phyloP scores from a whole-genome alignment of 345 rosid species.

The Eutrema yunnanense region DNA sequence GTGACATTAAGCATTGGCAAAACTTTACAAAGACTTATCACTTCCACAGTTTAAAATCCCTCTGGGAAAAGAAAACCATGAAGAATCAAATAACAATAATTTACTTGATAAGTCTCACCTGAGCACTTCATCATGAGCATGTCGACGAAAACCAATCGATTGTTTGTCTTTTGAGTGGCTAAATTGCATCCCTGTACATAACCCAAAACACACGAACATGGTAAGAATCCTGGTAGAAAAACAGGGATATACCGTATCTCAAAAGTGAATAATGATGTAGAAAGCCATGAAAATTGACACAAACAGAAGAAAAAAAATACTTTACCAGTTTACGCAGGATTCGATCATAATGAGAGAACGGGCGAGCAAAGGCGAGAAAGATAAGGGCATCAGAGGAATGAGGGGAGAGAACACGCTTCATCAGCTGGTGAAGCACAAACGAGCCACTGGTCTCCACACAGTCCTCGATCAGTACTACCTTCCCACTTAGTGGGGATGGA shows the following conservation, averaged over 20 bases:
- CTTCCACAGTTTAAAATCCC: background rate
- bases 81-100: background rate
- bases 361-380: slow-evolving; percentile 69
- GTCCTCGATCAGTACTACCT: slow-evolving; percentile 59
- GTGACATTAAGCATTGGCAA: background rate
- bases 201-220: background rate
- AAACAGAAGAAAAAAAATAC: background rate
- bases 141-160: slow-evolving; percentile 65
- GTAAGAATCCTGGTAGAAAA: background rate
- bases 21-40: background rate
- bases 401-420: slow-evolving; percentile 61
- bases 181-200: slow-evolving; percentile 76
- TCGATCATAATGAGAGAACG: slow-evolving; percentile 91
- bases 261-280: background rate
- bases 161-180: slow-evolving; percentile 45
- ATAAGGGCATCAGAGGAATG: slow-evolving; percentile 43
- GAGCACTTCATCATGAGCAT: slow-evolving; percentile 56
- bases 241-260: background rate
- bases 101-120: slow-evolving; percentile 70
- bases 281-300: background rate
- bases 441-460: slow-evolving; percentile 81
- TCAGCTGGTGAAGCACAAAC: slow-evolving; percentile 70
- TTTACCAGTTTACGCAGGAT: slow-evolving; percentile 65
- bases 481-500: slow-evolving; percentile 43
- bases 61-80: background rate